Evolutionary conservation across 257 asterid genomes (phyloP), one percentile per base, ranked within the genome.

Genomic region (Phtheirospermum japonicum): DNA sequence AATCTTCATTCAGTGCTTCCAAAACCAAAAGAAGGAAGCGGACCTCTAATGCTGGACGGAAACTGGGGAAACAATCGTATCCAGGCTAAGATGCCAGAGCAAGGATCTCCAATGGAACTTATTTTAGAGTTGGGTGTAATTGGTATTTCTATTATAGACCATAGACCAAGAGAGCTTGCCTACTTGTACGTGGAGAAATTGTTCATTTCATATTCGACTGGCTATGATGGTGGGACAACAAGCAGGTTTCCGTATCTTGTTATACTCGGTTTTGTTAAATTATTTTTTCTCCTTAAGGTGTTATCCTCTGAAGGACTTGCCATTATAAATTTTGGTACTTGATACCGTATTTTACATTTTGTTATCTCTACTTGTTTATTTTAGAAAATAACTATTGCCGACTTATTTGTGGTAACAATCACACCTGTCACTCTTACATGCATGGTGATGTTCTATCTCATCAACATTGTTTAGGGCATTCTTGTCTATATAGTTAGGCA

Each of bases 161-260:
- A 85, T 70, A 84, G 57, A 77, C 99, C 99, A 62, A 80, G 88
- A 78, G 99, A 92, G 78, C 79, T 92, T 28, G 86, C 88, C 64
- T 92, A 92, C 80, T 75, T 92, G 77, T 92, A 92, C 78, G 71
- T 92, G 88, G 95, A 89, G 76, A 88, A 90, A 72, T 79, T 92
- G 62, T 87, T 73, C 76, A 69, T 87, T 73, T 83, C 94, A 65
- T 89, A 86, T 73, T 85, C 94, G 26, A 85, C 96, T 48, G 97
- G 99, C 70, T 89, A 82, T 82, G 99, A 83, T 79, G 92, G 92
- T 68, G 97, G 99, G 55, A 80, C 85, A 49, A 92, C 99, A 52
- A 92, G 91, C 96, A 92, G 97, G 97, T 86, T 60, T 32, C 14
- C 50, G 60, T 70, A 39, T 73, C 62, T 71, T 65, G 57, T 63